phyloP scores from a whole-genome alignment of 192 early-diverging fungal species.

The Neocallimastix lanati region DNA sequence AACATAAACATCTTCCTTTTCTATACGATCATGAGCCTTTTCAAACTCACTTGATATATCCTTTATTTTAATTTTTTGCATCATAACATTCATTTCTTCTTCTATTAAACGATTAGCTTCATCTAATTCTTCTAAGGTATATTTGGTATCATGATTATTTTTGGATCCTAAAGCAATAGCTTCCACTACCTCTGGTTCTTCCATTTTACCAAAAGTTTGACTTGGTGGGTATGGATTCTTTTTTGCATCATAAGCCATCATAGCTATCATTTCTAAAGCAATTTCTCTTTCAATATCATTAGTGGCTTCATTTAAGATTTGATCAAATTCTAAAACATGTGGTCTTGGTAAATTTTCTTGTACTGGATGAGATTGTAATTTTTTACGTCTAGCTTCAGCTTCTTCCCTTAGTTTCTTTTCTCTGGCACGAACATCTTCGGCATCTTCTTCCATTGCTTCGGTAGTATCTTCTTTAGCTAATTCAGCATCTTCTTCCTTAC shows the following conservation, averaged over 20 bases:
- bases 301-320: not conserved
- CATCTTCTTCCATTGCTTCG: not conserved
- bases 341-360: not conserved
- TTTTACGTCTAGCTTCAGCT: not conserved
- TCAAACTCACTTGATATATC: not conserved
- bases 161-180: not conserved
- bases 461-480: not conserved
- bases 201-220: not conserved
- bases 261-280: not conserved
- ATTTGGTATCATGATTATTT: not conserved
- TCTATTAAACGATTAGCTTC: not conserved
- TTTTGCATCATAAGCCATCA: not conserved
- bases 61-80: not conserved
- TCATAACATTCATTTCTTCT: not conserved
- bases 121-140: not conserved
- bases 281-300: not conserved
- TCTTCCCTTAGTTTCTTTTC: not conserved
- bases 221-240: not conserved
- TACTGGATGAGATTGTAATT: not conserved
- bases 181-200: not conserved
- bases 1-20: not conserved
- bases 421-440: not conserved
- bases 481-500: slow-evolving; percentile 21
- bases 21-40: not conserved
- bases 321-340: not conserved